Evolutionary conservation across 2,329 filamentous ascomycete genomes (phyloP).

Genomic region (Neonectria punicea): DNA sequence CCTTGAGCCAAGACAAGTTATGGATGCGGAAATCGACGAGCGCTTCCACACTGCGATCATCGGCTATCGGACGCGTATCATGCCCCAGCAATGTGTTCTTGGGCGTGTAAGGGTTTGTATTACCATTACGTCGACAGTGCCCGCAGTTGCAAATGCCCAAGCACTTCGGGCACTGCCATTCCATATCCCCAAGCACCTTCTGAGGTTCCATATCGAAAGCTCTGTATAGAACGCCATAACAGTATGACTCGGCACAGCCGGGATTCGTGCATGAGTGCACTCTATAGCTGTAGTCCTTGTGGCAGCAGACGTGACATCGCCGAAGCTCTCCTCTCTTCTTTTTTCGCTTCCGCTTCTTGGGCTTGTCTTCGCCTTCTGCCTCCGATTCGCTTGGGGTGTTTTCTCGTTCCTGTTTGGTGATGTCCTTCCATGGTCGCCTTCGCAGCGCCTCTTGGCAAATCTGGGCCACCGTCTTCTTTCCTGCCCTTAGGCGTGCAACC

Average conservation of each 20-base stretch:
- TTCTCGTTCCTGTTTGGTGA: constrained; percentile 68
- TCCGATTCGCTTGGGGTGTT: constrained; percentile 62
- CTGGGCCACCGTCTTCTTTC: constrained; percentile 85
- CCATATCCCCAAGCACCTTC: constrained; percentile 79
- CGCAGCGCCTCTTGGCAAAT: constrained; percentile 93
- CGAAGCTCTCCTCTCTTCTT: constrained; percentile 65
- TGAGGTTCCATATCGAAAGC: constrained; percentile 93
- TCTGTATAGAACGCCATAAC: constrained; percentile 91
- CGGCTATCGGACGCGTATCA: constrained; percentile 89
- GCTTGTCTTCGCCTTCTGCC: constrained; percentile 70
- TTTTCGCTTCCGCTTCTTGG: constrained; percentile 69
- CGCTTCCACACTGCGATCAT: constrained; percentile 88
- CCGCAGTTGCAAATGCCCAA: constrained; percentile 88
- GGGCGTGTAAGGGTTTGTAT: constrained; percentile 83
- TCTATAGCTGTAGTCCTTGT: constrained; percentile 85
- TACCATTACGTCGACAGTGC: constrained; percentile 72
- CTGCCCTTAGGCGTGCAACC: constrained; percentile 72
- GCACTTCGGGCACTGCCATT: constrained; percentile 93
- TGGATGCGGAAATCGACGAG: constrained; percentile 91
- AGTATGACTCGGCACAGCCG: constrained; percentile 81
- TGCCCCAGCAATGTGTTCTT: constrained; percentile 90
- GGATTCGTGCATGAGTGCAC: constrained; percentile 79
- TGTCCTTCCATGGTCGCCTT: constrained; percentile 83
- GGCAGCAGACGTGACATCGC: constrained; percentile 84
- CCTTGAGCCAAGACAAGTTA: constrained; percentile 84